Evolutionary conservation across 768 basidiomycete species (phyloP), one percentile per base, ranked within the genome.

Genomic region (Panaeolus papilionaceus): DNA sequence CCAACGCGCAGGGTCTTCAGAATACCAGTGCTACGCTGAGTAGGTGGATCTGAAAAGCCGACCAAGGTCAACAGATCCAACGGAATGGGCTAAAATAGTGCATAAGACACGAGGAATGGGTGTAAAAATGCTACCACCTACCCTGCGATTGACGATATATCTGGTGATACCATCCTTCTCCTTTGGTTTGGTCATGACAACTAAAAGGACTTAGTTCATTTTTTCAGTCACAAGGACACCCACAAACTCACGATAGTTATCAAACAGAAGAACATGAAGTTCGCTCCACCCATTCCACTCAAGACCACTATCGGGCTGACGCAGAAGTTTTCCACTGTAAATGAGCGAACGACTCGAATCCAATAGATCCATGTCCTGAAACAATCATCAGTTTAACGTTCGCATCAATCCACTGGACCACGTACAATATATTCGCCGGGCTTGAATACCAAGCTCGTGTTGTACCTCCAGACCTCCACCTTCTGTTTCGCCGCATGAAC

Each of bases 211-310:
- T 51, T 20, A 51, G 26, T n/a, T 20, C 0, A 45, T 26, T 62
- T 51, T 16, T 33, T 64, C 45, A 40, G 40, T 14, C 18, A 38
- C 10, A 33, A 63, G 67, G 18, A 28, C 62, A 45, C 23, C 23
- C 23, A 49, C 26, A 16, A 14, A 78, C 93, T 78, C 67, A 95
- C 95, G 78, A 72, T 98, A 99, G 73, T 99, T 95, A 78, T 99
- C 98, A 72, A 99, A 98, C 2, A 99, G 81, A 64, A 98, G 83
- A 8, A 97, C 92, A 69, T 91, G 92, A 7, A 97, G 84, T 77
- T 98, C 96, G 51, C 88, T 90, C 94, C 95, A 97, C 47, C 91
- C 93, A 69, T 87, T 94, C 90, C 91, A 93, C 76, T 92, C 91
- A 70, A 95, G 88, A 12, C 93, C 94, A 38, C 90, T 90, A 68